Base-by-base conservation (phyloP, 164 flowering plant species). In the Berberis vulgaris region DNA sequence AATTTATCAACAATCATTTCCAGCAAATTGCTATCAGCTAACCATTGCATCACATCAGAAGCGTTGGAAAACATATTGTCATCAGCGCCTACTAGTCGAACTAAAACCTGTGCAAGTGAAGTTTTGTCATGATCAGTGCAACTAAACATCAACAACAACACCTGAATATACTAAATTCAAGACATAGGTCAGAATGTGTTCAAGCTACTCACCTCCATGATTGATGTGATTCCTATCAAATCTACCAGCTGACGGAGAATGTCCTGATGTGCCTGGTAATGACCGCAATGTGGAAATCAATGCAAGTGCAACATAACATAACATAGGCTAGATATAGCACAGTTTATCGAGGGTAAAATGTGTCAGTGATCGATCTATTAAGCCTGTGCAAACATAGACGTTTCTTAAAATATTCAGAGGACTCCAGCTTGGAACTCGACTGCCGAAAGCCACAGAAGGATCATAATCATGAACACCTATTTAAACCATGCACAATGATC, bases 1-100 rank as follows among this genome's bases (percentile, higher is more conserved):
- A 94, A 69, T 78, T 94, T 94, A 69, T 94, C 99, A 64, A 87
- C 96, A 61, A 94, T 88, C 97, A 94, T 94, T 76, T 94, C 99
- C 49, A 94, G 80, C 78, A 94, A 75, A 74, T 82, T 80, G 79
- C 93, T 89, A 62, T 87, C 88, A 61, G 96, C 87, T 76, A 94
- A 68, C 99, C 99, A 94, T 71, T 87, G 93, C 88, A 87, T 87
- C 70, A 91, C 95, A 77, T 94, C 96, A 74, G 79, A 60, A 74
- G 78, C 84, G 77, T 87, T 89, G 49, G 97, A 84, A 78, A 87
- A 91, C 60, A 85, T 76, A 69, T 94, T 91, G 67, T 94, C 97
- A 77, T 94, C 99, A 55, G 95, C 90, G 13, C 96, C 96, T 1
- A 94, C 95, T 26, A 94, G 86, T 50, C 96, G 87, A 67, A 89